Evolutionary conservation across 805 yeast species (phyloP), one percentile per base, ranked within the genome.

Genomic region (Metschnikowia aberdeeniae): DNA sequence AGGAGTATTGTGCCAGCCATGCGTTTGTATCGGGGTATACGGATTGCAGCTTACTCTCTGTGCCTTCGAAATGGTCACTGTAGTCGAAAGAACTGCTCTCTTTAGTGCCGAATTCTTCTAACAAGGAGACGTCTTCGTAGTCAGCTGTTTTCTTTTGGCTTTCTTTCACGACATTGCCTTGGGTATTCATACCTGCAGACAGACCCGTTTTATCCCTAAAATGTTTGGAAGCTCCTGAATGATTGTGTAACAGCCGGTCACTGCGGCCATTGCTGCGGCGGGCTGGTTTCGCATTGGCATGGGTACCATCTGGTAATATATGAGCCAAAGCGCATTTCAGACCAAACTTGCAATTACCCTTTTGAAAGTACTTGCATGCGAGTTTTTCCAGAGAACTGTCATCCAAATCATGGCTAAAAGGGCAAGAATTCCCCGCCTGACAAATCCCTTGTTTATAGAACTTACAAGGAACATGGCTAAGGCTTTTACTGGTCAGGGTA

Each of bases 261-360:
- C 42, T 14, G 11, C 53, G 46, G 33, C 45, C 45, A 13, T 28
- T 32, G 38, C 40, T 34, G 12, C 51, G 41, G 28, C 53, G 46
- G 12, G 45, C 38, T 30, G 52, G 45, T 46, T 58, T 65, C 6
- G 79, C 77, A 58, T 86, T 86, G 14, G 86, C 84, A 36, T 87
- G 72, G n/a, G 89, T 77, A 1, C 97, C 96, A 57, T 90, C 95
- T 0, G 96, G 95, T 34, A 86, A 67, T 46, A 86, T 76, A 66
- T 92, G 99, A 6, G 95, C 96, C 58, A 92, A 77, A 1, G 97
- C 98, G 70, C 99, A 92, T 59, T 89, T 90, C 42, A 80, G 71
- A 4, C 99, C 99, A 64, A 92, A 92, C 67, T 89, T 89, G 67
- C 99, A 92, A 60, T 89, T 89, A n/a, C 98, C 98, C 67, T 87